Evolutionary conservation across 345 rosid species (phyloP), one percentile per base, ranked within the genome.

Genomic region (Bruguiera gymnorhiza): DNA sequence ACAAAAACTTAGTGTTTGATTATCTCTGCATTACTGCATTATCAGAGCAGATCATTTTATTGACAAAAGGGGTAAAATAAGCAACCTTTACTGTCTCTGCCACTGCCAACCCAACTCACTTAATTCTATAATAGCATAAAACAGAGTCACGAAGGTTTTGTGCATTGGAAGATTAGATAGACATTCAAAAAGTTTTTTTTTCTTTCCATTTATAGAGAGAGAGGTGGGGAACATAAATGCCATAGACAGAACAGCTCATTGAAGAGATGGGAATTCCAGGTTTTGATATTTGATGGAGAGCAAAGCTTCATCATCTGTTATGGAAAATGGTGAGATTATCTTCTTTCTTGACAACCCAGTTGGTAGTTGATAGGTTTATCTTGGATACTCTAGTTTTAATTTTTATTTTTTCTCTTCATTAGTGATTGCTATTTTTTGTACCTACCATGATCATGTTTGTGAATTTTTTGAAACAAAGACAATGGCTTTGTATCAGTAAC

Each of bases 131-230:
- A 39, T 72, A 61, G 76, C 67, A 67, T 53, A 70, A 64, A 27
- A 64, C 60, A 61, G 18, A 34, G 6, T 15, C 65, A 36, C 50
- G 55, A 24, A 24, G 26, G 50, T 37, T 53, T 62, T n/a, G 27
- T 52, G n/a, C 19, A 60, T 59, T 67, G 66, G 27, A 56, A 51
- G 53, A 51, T 46, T 58, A 55, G 24, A 43, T 36, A 32, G 19
- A 15, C 50, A 43, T 43, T 43, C 66, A 50, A 73, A 13, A 68
- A 55, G 59, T 50, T 68, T 54, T 74, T 56, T 68, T 68, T 55
- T 62, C 36, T 67, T 74, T n/a, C 72, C 72, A 53, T 62, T 62
- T 62, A 60, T 9, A 62, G 77, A 30, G 64, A 68, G 39, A 30
- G 19, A 43, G 5, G 31, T 26, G 37, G 54, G 34, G 56, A 13